Conservation (phyloP, 1,284 basidiomycete species). For the Taiwanofungus camphoratus region DNA sequence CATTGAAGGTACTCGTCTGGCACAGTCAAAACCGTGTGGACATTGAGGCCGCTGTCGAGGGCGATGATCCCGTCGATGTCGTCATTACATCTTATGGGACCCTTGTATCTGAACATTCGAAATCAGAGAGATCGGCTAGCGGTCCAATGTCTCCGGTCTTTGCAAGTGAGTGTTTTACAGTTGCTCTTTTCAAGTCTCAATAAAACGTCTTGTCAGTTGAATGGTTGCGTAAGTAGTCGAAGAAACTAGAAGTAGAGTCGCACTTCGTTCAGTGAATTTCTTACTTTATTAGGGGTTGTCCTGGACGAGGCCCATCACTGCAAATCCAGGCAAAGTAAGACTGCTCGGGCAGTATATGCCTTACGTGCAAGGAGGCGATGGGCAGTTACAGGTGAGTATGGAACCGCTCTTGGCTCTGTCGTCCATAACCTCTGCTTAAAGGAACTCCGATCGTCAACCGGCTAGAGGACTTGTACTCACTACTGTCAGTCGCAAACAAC, state of each 20-base stretch:
- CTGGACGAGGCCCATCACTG: conserved; percentile 94
- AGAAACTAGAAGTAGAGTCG: background rate
- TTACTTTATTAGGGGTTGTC: conserved; percentile 38
- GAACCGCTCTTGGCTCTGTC: background rate
- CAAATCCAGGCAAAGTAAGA: conserved; percentile 87
- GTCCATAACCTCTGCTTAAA: conserved; percentile 13
- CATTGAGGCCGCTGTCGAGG: conserved; percentile 41
- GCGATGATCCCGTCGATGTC: conserved; percentile 49
- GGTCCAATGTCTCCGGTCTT: conserved; percentile 58
- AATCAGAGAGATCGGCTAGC: conserved; percentile 43
- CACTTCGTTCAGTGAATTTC: background rate
- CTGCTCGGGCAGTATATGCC: conserved; percentile 87
- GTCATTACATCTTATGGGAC: conserved; percentile 90
- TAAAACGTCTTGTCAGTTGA: conserved; percentile 44
- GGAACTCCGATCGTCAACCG: conserved; percentile 96
- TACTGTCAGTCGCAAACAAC: conserved; percentile 78
- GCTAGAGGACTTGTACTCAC: conserved; percentile 87
- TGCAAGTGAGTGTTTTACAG: conserved; percentile 49
- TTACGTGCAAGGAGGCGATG: conserved; percentile 79
- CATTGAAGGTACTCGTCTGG: conserved; percentile 73
- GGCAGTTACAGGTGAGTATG: conserved; percentile 73
- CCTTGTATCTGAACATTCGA: conserved; percentile 78
- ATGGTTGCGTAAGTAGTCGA: conserved; percentile 58
- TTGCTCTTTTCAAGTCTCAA: conserved; percentile 2
- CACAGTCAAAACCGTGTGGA: conserved; percentile 81